Evolutionary conservation across 306 rosid genomes (phyloP), one percentile per base, ranked within the genome.

Genomic region (Medicago arabica): DNA sequence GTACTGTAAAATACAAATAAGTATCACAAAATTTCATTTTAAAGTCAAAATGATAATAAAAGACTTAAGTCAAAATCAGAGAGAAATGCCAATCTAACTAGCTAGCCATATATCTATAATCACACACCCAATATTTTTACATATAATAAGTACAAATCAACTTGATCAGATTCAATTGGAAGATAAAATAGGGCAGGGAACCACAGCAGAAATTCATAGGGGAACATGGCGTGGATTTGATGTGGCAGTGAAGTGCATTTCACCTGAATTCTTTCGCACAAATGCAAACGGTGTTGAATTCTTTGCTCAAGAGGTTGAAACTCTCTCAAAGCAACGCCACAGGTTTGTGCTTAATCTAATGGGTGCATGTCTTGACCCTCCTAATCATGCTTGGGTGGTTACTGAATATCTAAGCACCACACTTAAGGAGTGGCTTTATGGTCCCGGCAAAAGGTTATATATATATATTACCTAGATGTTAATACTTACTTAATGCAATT

Each of bases 361-460:
- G 91, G 97, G 97, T 5, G 96, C 96, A 15, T 91, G 97, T 60
- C 85, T 91, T 3, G 84, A 88, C 4, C 97, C 98, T 31, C 94
- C 97, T 0, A 78, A 76, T 49, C 84, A 82, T 9, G 98, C 92
- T 1, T 91, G 98, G 98, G 17, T 87, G 18, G 92, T 88, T 16
- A 91, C 94, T 0, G 97, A 93, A 67, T 44, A 78, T 39, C 38
- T 88, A 13, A 51, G 74, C 65, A 70, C 67, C 57, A 93, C 89
- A 18, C 80, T 91, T 2, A 86, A 86, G 70, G 96, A 92, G 9
- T 92, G 98, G 97, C 83, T 94, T 0, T 89, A 90, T 51, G 98
- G 97, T 15, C 87, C 88, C 0, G 89, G 89, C 2, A 85, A 82
- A 14, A 53, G 59, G 59, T 49, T 49, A 25, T 25, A 25, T 25